These are phyloP conservation scores for Fusarium multiceps DNA, from an alignment of 2,329 filamentous ascomycete genomes.

Conservation along the genomic window DNA sequence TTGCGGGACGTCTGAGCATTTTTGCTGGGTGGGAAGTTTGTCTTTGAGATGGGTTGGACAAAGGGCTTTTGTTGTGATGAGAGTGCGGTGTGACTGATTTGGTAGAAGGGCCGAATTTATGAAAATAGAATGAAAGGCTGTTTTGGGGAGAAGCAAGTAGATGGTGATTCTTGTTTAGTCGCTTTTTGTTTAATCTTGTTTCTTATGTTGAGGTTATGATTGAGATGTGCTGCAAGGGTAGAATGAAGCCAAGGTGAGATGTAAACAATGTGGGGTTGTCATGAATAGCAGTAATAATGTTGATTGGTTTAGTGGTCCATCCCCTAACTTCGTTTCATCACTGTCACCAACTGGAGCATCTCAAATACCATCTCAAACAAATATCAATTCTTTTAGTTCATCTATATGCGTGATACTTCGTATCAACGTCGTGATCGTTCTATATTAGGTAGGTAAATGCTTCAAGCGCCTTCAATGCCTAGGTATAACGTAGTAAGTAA, in stretches of 20 bases:
- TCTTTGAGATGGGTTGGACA: slow-evolving; percentile 4
- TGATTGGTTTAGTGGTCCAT: slow-evolving; percentile 13
- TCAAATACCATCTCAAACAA: not conserved
- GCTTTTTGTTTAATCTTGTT: not conserved
- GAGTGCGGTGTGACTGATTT: not conserved
- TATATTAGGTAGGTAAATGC: slow-evolving; percentile 23
- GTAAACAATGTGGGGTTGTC: slow-evolving; percentile 21
- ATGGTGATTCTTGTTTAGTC: not conserved
- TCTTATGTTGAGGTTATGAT: not conserved
- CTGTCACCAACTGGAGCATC: not conserved
- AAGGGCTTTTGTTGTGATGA: slow-evolving; percentile 12
- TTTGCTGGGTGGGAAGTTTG: not conserved
- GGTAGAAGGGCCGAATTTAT: not conserved
- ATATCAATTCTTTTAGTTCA: slow-evolving; percentile 21
- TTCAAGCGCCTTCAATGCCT: slow-evolving; percentile 27
- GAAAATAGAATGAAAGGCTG: not conserved
- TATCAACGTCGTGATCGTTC: slow-evolving; percentile 20
- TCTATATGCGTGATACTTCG: slow-evolving; percentile 31
- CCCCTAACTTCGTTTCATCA: not conserved
- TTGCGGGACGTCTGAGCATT: slow-evolving; percentile 76
- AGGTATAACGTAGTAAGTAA: slow-evolving; percentile 23
- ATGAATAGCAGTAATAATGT: not conserved
- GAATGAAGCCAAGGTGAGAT: slow-evolving; percentile 4
- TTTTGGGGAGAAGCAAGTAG: not conserved
- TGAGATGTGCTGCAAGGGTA: slow-evolving; percentile 11